phyloP scores from a whole-genome alignment of 2,329 filamentous ascomycete genomes.

The Pseudocercospora pini-densiflorae region DNA sequence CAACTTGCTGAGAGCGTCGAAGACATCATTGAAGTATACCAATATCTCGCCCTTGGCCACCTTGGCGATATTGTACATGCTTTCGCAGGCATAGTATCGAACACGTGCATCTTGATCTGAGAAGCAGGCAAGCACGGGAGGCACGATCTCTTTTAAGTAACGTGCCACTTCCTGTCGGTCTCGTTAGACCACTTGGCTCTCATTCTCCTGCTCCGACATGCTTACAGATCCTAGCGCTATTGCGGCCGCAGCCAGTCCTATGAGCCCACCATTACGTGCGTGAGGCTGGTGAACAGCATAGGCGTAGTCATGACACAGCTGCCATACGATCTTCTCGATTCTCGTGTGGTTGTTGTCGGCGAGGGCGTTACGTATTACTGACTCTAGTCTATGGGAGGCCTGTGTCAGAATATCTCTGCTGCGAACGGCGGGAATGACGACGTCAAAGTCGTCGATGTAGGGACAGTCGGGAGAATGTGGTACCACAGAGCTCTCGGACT shows the following conservation, averaged over 20 bases:
- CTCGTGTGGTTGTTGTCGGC: constrained; percentile 75
- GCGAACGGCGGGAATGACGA: constrained; percentile 15
- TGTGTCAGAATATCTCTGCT: constrained; percentile 26
- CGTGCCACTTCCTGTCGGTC: constrained; percentile 77
- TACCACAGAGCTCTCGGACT: neutral
- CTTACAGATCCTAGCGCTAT: constrained; percentile 91
- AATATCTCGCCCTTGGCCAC: constrained; percentile 98
- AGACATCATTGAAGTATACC: constrained; percentile 97
- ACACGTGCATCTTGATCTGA: constrained; percentile 97
- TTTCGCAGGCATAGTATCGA: constrained; percentile 97
- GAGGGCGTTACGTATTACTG: constrained; percentile 83
- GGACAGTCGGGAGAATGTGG: constrained; percentile 18
- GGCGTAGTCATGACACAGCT: constrained; percentile 96
- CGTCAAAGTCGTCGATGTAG: constrained; percentile 24
- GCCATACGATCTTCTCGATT: constrained; percentile 87
- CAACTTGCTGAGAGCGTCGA: constrained; percentile 95
- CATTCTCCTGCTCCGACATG: constrained; percentile 30
- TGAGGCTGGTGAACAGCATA: constrained; percentile 97
- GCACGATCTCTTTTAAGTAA: constrained; percentile 92
- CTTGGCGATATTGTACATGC: constrained; percentile 99
- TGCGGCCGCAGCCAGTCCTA: constrained; percentile 91
- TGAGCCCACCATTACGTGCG: constrained; percentile 93
- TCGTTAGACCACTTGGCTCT: constrained; percentile 22
- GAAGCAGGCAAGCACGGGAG: constrained; percentile 95
- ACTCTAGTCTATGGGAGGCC: constrained; percentile 71